Percentiles rank a stretch among this genome's conserved stretches.
phyloP scores from a whole-genome alignment of 2,329 filamentous ascomycete species.

The Juglanconis juglandina region DNA sequence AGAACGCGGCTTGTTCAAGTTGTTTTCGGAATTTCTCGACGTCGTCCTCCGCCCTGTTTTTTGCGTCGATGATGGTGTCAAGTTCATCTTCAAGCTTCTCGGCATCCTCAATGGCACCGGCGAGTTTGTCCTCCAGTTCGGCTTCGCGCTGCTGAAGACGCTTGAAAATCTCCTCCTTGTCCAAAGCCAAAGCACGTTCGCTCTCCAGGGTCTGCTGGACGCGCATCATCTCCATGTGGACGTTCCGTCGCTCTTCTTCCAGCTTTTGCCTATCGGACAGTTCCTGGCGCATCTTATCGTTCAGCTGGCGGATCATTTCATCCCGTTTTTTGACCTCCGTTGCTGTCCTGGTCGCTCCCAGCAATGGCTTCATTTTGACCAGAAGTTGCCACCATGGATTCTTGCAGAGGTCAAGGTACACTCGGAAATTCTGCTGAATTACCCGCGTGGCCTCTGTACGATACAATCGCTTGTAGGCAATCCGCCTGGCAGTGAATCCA shows the following conservation, averaged over 20 bases:
- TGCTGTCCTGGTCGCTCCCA: constrained; percentile 87
- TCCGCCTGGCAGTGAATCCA: constrained; percentile 82
- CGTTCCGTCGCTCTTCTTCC: constrained; percentile 86
- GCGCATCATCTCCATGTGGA: constrained; percentile 80
- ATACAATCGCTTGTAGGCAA: constrained; percentile 90
- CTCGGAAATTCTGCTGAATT: constrained; percentile 89
- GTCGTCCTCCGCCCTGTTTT: constrained; percentile 83
- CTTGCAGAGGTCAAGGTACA: constrained; percentile 83
- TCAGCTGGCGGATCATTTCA: constrained; percentile 84
- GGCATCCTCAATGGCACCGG: constrained; percentile 89
- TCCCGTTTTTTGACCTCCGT: constrained; percentile 94
- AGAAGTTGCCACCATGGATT: constrained; percentile 98
- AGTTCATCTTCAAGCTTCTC: constrained; percentile 91
- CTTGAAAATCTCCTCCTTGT: constrained; percentile 99
- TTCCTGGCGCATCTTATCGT: constrained; percentile 78
- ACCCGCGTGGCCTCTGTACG: constrained; percentile 91
- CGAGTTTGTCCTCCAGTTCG: constrained; percentile 88
- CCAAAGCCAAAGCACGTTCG: constrained; percentile 88
- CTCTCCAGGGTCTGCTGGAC: constrained; percentile 94
- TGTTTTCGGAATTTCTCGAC: constrained; percentile 75
- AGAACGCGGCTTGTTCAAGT: constrained; percentile 83
- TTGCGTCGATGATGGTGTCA: constrained; percentile 81
- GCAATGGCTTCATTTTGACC: constrained; percentile 88
- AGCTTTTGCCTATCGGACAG: constrained; percentile 70
- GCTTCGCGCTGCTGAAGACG: constrained; percentile 88